Evolutionary conservation across 495 filamentous ascomycete genomes (phyloP), one percentile per base, ranked within the genome.

Genomic region (Lasiosphaeria miniovina): DNA sequence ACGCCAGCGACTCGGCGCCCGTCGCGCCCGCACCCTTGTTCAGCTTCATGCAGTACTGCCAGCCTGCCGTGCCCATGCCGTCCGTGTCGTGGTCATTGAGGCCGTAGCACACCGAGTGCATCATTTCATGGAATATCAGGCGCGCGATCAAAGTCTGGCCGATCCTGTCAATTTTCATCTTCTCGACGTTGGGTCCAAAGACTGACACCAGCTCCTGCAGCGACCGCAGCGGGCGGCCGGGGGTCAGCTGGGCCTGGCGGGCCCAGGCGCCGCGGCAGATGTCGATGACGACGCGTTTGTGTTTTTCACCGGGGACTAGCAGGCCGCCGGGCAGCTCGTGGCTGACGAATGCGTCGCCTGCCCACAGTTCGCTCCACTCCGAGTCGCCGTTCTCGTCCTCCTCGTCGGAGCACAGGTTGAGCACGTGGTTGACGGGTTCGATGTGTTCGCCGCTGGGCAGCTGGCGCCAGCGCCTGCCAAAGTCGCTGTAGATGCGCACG

Each of bases 391-490:
- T 32, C 24, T 4, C 24, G 24, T 24, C 24, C 24, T 24, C 24
- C 24, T 24, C 24, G 24, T 24, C 24, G 24, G 24, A 24, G 24
- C 24, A 24, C 24, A 24, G 24, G 24, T 24, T 4, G 33, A 10
- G 4, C 32, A 54, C 5, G 34, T 54, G 40, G 51, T 60, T 60
- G 58, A 60, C 10, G 12, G 58, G 58, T 40, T 60, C 52, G 52
- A 24, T 35, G 40, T 34, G 6, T 8, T 33, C 11, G 9, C 3
- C 6, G 14, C 14, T 32, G 12, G 15, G 6, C 31, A n/a, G 12
- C 53, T n/a, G 7, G 36, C 17, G 15, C 52, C 52, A 61, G 12
- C 52, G 59, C 17, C 1, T 53, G 5, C 45, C 58, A 43, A 17
- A 2, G 36, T 49, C 15, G 46, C 35, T 38, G 36, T 61, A 61